These are phyloP conservation scores for Nakazawaea pomicola DNA, from an alignment of 805 yeast genomes.

Conservation along the genomic window DNA sequence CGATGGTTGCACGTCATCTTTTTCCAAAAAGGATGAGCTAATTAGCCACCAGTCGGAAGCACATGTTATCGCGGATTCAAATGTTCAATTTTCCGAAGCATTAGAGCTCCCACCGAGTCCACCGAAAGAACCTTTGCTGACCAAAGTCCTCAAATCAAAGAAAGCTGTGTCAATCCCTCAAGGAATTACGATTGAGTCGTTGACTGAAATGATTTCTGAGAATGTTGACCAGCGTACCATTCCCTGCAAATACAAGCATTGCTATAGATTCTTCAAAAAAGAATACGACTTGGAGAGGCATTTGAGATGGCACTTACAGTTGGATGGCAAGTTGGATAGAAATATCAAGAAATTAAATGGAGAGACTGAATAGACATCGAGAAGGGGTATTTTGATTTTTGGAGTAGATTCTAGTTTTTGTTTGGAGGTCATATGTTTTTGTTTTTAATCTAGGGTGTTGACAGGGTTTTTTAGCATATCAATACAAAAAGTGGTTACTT, in stretches of 20 bases:
- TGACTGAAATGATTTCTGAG: slow-evolving; percentile 31
- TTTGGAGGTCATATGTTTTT: too few relatives aligned
- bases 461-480: too few relatives aligned
- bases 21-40: too few relatives aligned
- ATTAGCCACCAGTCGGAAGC: too few relatives aligned
- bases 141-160: not conserved
- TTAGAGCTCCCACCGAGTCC: too few relatives aligned
- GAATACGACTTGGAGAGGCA: slow-evolving; percentile 46
- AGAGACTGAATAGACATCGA: not conserved
- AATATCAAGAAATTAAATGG: slow-evolving; percentile 13
- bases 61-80: too few relatives aligned
- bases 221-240: slow-evolving; percentile 32
- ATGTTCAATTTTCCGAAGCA: too few relatives aligned
- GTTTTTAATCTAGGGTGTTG: too few relatives aligned
- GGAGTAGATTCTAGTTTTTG: too few relatives aligned
- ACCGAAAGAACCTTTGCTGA: too few relatives aligned
- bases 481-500: too few relatives aligned
- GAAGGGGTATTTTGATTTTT: not conserved
- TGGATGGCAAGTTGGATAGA: slow-evolving; percentile 16
- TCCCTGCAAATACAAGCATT: slow-evolving; percentile 43
- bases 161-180: slow-evolving; percentile 1
- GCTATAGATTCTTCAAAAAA: slow-evolving; percentile 49
- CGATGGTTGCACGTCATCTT: too few relatives aligned
- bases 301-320: slow-evolving; percentile 44
- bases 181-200: slow-evolving; percentile 12